phyloP scores from a whole-genome alignment of 495 filamentous ascomycete species.

The Pyronema omphalodes region DNA sequence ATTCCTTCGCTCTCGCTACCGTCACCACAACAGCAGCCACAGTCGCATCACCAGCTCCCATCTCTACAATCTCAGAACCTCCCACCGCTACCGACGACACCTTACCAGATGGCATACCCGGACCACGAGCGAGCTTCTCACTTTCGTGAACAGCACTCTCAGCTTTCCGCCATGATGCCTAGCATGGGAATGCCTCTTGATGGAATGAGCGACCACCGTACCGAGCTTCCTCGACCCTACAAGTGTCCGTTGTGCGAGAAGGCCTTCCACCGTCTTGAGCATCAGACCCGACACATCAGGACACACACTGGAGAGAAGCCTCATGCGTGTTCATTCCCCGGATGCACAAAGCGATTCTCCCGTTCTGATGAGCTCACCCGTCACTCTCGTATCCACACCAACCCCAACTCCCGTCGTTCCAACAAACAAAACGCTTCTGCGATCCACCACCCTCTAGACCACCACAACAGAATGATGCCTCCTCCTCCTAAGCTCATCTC shows the following conservation, averaged over 20 bases:
- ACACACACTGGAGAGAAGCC: conserved; percentile 98
- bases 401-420: conserved; percentile 85
- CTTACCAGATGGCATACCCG: conserved; percentile 17
- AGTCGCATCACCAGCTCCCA: conserved; percentile 3
- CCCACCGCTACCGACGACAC: conserved; percentile 9
- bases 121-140: conserved; percentile 17
- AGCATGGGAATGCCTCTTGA: conserved; percentile 18
- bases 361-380: conserved; percentile 91
- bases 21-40: conserved; percentile 1
- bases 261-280: conserved; percentile 94
- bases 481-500: conserved; percentile 61
- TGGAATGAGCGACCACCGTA: conserved; percentile 21
- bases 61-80: neutral
- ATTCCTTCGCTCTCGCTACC: conserved; percentile 4
- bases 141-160: conserved; percentile 5
- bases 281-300: conserved; percentile 92
- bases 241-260: conserved; percentile 98
- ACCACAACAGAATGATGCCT: conserved; percentile 51
- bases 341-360: conserved; percentile 94
- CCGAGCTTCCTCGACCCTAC: conserved; percentile 83
- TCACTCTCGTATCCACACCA: conserved; percentile 96
- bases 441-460: conserved; percentile 29
- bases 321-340: conserved; percentile 81
- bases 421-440: conserved; percentile 64
- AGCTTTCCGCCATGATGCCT: conserved; percentile 9